Percentiles rank a stretch among this genome's conserved stretches.
Conservation (phyloP, 108 stramenopile genomes). For the Fragilariopsis cylindrus region DNA sequence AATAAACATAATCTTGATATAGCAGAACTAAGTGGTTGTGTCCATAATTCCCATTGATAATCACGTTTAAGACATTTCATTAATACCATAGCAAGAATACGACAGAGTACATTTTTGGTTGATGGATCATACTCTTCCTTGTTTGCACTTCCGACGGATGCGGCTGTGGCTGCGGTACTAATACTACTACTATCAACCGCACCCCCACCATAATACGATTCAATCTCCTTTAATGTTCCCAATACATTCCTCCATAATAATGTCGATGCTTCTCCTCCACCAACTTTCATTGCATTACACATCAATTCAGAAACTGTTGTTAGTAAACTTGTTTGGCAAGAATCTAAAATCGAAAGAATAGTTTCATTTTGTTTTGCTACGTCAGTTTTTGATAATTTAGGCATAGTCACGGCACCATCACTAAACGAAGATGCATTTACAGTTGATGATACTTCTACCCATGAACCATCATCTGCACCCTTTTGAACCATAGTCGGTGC, state of each 20-base stretch:
- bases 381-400: conserved; percentile 2
- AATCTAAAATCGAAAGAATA: conserved; percentile 22
- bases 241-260: conserved; percentile 65
- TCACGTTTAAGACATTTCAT: conserved; percentile 65
- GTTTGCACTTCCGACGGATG: background rate
- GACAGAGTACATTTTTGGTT: conserved; percentile 53
- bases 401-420: conserved; percentile 14
- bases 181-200: background rate
- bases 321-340: conserved; percentile 67
- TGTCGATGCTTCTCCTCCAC: conserved; percentile 82
- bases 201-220: conserved; percentile 10
- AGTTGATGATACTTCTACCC: conserved; percentile 44
- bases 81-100: conserved; percentile 67
- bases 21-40: conserved; percentile 56
- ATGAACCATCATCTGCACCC: conserved; percentile 40
- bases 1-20: conserved; percentile 70
- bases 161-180: background rate
- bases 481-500: conserved; percentile 31
- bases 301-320: conserved; percentile 63
- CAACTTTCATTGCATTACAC: conserved; percentile 71
- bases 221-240: conserved; percentile 28
- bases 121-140: background rate
- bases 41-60: conserved; percentile 71
- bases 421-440: conserved; percentile 25
- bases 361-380: conserved; percentile 7